Evolutionary conservation across 2,329 filamentous ascomycete genomes (phyloP), one percentile per base, ranked within the genome.

Genomic region (Diaporthe citri): DNA sequence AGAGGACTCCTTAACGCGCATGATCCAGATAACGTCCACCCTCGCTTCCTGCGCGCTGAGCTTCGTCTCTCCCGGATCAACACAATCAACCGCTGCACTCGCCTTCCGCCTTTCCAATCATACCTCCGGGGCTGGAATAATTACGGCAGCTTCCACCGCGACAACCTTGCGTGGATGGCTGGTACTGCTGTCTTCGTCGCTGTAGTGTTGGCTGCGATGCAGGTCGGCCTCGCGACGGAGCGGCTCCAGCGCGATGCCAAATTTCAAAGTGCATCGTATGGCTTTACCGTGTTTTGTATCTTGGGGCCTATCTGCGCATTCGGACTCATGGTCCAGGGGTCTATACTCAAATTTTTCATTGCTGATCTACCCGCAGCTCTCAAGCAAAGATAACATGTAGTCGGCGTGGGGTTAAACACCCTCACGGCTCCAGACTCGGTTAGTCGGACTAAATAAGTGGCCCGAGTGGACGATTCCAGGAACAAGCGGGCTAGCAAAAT

Each of bases 21-120:
- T 57, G 34, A 73, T n/a, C 52, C 67, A 36, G 36, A 56, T n/a
- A 13, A 28, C 12, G 31, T 79, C 55, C 75, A 79, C 73, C 75
- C 73, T 12, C 80, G 64, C 74, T 81, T 79, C 60, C 73, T 60
- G 17, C 76, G 66, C 64, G 76, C 74, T 62, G 78, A 79, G 74
- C 77, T 78, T 17, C 77, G 77, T 56, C 73, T 79, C 15, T 76
- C 74, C 34, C 74, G 76, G 46, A 34, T 79, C 67, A 76, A 78
- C 59, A 76, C 57, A 4, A 76, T 79, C 67, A 43, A 75, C 56
- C 71, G 72, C 57, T 69, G 78, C 55, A 76, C 76, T 20, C 70
- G 43, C 12, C 17, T 70, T 28, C 74, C 74, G n/a, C 74, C 41
- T 25, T 76, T 77, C 60, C 6, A 60, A 15, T 72, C 72, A 41